Percentiles rank a stretch among this genome's conserved stretches.
These are phyloP conservation scores for Kalmanozyma brasiliensis DNA, from an alignment of 1,284 basidiomycete species.

Conservation along the genomic window DNA sequence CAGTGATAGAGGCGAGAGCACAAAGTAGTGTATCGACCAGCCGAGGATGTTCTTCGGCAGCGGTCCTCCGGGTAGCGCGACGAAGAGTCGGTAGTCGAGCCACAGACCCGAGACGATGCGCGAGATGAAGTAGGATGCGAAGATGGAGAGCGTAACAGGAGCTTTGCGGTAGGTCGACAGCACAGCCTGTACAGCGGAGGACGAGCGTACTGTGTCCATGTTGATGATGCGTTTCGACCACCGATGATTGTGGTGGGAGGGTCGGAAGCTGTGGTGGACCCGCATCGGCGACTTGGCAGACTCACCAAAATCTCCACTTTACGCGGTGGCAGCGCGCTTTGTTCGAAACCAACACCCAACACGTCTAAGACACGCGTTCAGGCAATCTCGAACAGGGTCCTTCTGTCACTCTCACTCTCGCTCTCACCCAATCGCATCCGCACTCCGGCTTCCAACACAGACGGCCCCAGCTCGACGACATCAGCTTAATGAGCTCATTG, in stretches of 20 bases:
- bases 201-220: conserved; percentile 9
- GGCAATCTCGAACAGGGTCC: conserved; percentile 2
- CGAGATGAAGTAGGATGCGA: conserved; percentile 36
- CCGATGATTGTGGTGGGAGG: no score
- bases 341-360: conserved; percentile 12
- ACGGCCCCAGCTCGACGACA: no score
- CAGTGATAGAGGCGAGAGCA: conserved; percentile 31
- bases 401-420: background rate
- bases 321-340: conserved; percentile 11
- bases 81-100: conserved; percentile 37
- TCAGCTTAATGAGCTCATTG: no score
- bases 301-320: conserved; percentile 21
- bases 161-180: conserved; percentile 32
- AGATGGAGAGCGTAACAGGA: conserved; percentile 28
- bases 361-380: conserved; percentile 9
- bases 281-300: no score
- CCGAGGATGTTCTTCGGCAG: conserved; percentile 44
- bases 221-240: background rate
- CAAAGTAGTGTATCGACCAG: conserved; percentile 38
- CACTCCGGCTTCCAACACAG: background rate
- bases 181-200: conserved; percentile 9
- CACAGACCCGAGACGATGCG: conserved; percentile 24
- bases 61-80: conserved; percentile 39
- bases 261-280: no score
- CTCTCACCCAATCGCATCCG: background rate